Evolutionary conservation across 202 grass and related monocot species (phyloP), one percentile per base, ranked within the genome.

Genomic region (Elaeis oleifera): DNA sequence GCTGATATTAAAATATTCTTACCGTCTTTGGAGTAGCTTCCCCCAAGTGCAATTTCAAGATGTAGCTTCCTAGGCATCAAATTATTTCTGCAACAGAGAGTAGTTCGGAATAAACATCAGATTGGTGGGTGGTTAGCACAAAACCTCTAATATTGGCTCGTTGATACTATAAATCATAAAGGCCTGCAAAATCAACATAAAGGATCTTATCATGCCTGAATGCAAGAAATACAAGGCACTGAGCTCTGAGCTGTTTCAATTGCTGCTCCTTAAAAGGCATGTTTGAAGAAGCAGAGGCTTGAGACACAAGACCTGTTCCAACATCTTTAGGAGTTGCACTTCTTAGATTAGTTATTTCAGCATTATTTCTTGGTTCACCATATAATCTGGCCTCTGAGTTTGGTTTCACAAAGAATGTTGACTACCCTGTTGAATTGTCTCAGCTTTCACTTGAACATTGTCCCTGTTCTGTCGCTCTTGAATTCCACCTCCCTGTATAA

Each of bases 221-320:
- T 72, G 94, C 88, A 94, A 99, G 88, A 89, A 99, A 99, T 67
- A 99, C 88, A 67, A 99, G 84, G 69, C 94, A 99, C 71, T 99
- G 94, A 44, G 94, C 94, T 84, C 94, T 86, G 75, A 99, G 94
- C 71, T 99, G 94, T 76, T 99, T 99, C 73, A 99, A 63, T 78
- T 99, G 94, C 23, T 94, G 94, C 59, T 99, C 94, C 88, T 86
- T 94, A 76, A 99, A 99, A 74, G 78, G 88, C 18, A 70, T 55
- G 67, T 54, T 84, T 48, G 82, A 67, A 58, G 51, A 44, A 18
- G 50, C 5, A 78, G 85, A 77, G 36, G 65, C 23, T 54, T 86
- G 85, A 64, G 79, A 44, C 59, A 78, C 74, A 52, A 73, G 80
- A 80, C 67, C 67, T 58, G 79, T 65, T 50, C 73, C 83, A 62